Conservation (phyloP, 345 rosid genomes). For the Erodium maritimum region DNA sequence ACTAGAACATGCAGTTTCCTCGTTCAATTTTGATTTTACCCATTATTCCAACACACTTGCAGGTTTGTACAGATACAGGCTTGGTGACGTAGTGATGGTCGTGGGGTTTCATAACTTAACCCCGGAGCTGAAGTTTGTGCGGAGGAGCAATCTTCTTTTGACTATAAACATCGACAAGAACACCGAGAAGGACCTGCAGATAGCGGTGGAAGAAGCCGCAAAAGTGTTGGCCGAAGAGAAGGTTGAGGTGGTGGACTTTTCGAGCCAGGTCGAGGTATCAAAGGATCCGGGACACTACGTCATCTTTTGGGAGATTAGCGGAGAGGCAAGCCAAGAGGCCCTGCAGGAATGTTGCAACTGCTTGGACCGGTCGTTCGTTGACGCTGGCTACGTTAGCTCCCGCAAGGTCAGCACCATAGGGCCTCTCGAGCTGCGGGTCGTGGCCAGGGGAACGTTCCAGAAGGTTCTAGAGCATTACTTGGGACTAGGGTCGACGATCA, state of each 20-base stretch:
- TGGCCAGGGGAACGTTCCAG: conserved; percentile 57
- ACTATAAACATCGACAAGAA: conserved; percentile 95
- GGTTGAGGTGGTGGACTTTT: conserved; percentile 67
- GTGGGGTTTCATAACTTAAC: conserved; percentile 67
- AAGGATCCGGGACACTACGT: conserved; percentile 81
- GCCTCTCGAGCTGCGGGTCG: conserved; percentile 66
- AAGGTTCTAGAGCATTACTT: conserved; percentile 67
- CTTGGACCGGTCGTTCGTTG: conserved; percentile 56
- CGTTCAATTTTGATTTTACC: no score
- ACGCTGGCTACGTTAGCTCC: conserved; percentile 63
- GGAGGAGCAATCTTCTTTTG: conserved; percentile 70
- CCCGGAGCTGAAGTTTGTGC: conserved; percentile 67
- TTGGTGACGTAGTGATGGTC: conserved; percentile 80
- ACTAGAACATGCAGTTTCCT: no score
- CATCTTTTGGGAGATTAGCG: conserved; percentile 73
- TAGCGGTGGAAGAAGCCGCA: conserved; percentile 57
- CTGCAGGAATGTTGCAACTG: conserved; percentile 61
- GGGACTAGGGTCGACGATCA: conserved; percentile 58
- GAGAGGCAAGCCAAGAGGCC: conserved; percentile 44
- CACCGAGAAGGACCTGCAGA: conserved; percentile 76
- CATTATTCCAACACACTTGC: conserved; percentile 3
- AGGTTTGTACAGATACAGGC: conserved; percentile 85
- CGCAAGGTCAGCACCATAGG: conserved; percentile 60
- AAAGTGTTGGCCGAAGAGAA: conserved; percentile 49
- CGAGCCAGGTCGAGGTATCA: conserved; percentile 55